Conservation (phyloP, 306 rosid species). For the Pterocarpus macrocarpus region DNA sequence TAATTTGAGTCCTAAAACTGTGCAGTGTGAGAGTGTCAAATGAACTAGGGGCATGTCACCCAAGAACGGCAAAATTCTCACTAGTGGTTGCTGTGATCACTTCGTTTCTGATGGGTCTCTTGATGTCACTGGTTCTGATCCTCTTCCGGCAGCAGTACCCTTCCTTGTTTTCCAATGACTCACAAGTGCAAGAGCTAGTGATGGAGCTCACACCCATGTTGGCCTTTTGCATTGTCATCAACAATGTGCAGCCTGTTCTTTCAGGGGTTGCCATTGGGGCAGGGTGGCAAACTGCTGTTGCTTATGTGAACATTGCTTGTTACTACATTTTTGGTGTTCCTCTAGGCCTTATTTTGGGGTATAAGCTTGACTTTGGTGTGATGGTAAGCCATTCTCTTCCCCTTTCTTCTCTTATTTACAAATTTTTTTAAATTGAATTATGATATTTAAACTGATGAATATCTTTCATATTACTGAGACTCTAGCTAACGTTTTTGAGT, state of each 20-base stretch:
- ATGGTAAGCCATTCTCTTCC: conserved; percentile 41
- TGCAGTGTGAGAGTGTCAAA: conserved; percentile 92
- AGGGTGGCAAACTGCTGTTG: conserved; percentile 85
- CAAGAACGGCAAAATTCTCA: conserved; percentile 85
- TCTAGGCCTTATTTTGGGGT: conserved; percentile 73
- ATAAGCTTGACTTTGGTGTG: conserved; percentile 63
- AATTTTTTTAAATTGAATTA: not conserved
- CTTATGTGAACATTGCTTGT: conserved; percentile 75
- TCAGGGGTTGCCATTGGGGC: conserved; percentile 95
- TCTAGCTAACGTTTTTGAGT: not conserved
- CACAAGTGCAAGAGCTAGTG: conserved; percentile 60
- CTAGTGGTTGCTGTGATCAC: conserved; percentile 72
- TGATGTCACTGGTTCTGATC: conserved; percentile 58
- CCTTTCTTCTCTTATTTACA: not conserved
- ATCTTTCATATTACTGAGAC: no score
- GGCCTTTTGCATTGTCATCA: conserved; percentile 71
- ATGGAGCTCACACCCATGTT: conserved; percentile 73
- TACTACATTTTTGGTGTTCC: conserved; percentile 84
- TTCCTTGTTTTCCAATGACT: conserved; percentile 58
- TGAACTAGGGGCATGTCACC: conserved; percentile 89
- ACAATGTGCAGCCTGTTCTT: conserved; percentile 87
- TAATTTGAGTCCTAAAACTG: not conserved
- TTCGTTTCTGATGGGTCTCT: conserved; percentile 50
- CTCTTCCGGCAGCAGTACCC: conserved; percentile 60
- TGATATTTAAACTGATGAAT: no score